phyloP scores from a whole-genome alignment of 768 basidiomycete species.

The Crucibulum laeve region DNA sequence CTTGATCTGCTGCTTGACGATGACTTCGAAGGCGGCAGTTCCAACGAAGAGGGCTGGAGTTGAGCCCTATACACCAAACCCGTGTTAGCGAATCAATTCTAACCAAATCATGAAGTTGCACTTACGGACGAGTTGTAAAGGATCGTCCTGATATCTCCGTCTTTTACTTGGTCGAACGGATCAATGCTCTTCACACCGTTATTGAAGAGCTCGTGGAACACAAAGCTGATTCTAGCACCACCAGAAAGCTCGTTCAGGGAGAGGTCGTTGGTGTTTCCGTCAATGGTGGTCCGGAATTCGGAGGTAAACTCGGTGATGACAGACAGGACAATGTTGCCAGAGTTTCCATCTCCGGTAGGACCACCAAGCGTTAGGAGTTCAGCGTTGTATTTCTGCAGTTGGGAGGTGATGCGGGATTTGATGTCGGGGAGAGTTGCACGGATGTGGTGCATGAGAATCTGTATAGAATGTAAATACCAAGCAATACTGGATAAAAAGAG shows the following conservation, averaged over 20 bases:
- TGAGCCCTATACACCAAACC: slow-evolving; percentile 60
- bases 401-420: slow-evolving; percentile 90
- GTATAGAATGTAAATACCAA: background rate
- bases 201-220: slow-evolving; percentile 98
- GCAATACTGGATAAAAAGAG: slow-evolving; percentile 1
- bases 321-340: slow-evolving; percentile 89
- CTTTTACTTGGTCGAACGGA: slow-evolving; percentile 98
- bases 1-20: slow-evolving; percentile 99
- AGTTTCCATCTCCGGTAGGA: slow-evolving; percentile 76
- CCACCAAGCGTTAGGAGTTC: slow-evolving; percentile 88
- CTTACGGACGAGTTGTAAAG: slow-evolving; percentile 96
- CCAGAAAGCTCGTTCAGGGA: slow-evolving; percentile 96
- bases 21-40: slow-evolving; percentile 95
- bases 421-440: slow-evolving; percentile 97
- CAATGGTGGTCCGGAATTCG: slow-evolving; percentile 95
- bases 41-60: slow-evolving; percentile 96
- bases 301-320: slow-evolving; percentile 98
- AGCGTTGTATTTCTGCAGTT: slow-evolving; percentile 81
- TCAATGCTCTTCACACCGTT: slow-evolving; percentile 94
- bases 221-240: slow-evolving; percentile 97
- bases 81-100: background rate
- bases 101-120: slow-evolving; percentile 8
- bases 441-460: slow-evolving; percentile 99
- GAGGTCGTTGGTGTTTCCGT: slow-evolving; percentile 95
- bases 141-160: slow-evolving; percentile 94